Base-by-base conservation (phyloP, 495 filamentous ascomycete species). In the Penicillium daleae region DNA sequence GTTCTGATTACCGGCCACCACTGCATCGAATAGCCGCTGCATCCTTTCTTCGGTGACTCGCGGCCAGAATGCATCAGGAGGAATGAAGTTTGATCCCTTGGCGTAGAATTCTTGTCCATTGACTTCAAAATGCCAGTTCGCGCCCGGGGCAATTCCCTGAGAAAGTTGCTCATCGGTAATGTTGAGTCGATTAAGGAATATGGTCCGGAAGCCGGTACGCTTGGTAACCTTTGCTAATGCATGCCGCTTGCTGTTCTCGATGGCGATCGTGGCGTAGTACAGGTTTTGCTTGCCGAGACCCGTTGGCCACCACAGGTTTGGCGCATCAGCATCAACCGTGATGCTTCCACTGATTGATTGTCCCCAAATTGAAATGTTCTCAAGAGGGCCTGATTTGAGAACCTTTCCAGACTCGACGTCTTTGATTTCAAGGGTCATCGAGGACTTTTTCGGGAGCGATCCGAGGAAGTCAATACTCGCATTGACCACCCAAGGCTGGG, bases 21-120 rank as follows among this genome's bases (percentile, higher is more conserved):
- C 83, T 0, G 84, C 80, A 50, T 84, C 73, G 59, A 90, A 87
- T 9, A 89, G 67, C 37, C 80, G 78, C 32, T 78, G 71, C 68
- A 89, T 84, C 37, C 74, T 79, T 1, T 70, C 70, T 39, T 80
- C 73, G 0, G 86, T 89, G 7, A 89, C 85, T 10, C 86, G 77
- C 0, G 87, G 82, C 87, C 87, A 90, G 69, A 90, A 90, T 0
- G 81, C 78, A 65, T 89, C 87, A 6, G 86, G 85, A 0, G 87
- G 87, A 60, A 90, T 88, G 56, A 89, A 82, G 54, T 89, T 89
- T 31, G 82, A 85, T 17, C 86, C 86, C 61, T 90, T 89, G 1
- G 85, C 86, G 64, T 88, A 90, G 64, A 90, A 89, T 24, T 86
- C 83, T 54, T 85, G 82, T 6, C 87, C 87, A 56, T 90, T 90